These are phyloP conservation scores for Crithidia sp. DNA, from an alignment of 208 protist species.

Conservation along the genomic window DNA sequence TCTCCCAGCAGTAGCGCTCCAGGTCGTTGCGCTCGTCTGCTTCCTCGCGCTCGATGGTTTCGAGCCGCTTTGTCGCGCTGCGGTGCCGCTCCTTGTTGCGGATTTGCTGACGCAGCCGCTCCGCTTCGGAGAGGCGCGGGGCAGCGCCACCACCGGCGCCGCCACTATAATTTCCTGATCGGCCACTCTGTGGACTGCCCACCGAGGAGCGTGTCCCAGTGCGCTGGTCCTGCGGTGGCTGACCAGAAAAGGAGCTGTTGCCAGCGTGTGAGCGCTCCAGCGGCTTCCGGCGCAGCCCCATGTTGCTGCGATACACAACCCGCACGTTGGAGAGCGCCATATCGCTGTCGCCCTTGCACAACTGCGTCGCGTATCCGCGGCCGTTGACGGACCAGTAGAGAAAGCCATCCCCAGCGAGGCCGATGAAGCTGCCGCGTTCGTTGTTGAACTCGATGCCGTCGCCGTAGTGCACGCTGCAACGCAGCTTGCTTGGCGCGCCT, in stretches of 20 bases:
- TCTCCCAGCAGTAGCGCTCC: conserved; percentile 25
- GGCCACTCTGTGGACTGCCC: not conserved
- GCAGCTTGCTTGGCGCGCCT: conserved; percentile 55
- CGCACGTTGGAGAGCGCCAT: conserved; percentile 64
- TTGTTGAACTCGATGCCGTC: conserved; percentile 76
- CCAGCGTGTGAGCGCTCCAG: conserved; percentile 27
- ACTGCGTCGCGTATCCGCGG: conserved; percentile 53
- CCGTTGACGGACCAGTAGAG: conserved; percentile 78
- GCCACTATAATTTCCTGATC: not conserved
- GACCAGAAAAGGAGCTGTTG: not conserved
- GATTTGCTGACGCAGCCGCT: conserved; percentile 54
- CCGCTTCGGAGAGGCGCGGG: conserved; percentile 22
- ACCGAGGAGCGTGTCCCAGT: not conserved
- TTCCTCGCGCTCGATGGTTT: conserved; percentile 44
- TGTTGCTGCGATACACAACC: conserved; percentile 60
- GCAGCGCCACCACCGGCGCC: not conserved
- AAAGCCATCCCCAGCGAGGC: conserved; percentile 72
- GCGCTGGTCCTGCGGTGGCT: not conserved
- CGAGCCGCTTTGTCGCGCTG: conserved; percentile 31
- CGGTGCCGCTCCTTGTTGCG: conserved; percentile 48
- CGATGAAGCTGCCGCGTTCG: conserved; percentile 72
- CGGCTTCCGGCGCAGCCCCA: conserved; percentile 28
- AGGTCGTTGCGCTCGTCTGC: conserved; percentile 39
- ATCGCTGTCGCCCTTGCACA: conserved; percentile 67
- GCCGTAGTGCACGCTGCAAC: conserved; percentile 71